Base-by-base conservation (phyloP, 805 yeast genomes). In the Cyberlindnera petersonii region DNA sequence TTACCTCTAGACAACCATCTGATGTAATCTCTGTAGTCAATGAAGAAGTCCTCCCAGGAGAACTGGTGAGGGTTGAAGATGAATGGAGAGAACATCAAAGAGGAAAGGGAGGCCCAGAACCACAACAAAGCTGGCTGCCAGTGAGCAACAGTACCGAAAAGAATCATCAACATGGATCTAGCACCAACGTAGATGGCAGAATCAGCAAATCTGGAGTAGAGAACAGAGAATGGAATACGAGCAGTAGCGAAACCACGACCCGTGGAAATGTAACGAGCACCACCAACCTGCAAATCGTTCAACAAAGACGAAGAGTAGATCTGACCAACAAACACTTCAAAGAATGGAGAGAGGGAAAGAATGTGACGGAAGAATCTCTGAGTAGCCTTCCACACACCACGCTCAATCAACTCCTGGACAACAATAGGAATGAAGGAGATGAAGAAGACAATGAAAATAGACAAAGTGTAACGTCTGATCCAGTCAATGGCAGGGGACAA, bases 51-150 rank as follows among this genome's bases (percentile, higher is more conserved):
- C 61, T 82, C 85, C 89, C 94, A 83, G 36, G 96, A 79, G 65
- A 89, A 93, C 71, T 93, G 98, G 68, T 91, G 97, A 33, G 98
- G 98, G 68, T 93, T 93, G 78, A 87, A 93, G 45, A 93, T 59
- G 64, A 91, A 88, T 56, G 98, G 98, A 34, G 98, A 82, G 53
- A 87, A 77, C 68, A 87, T 75, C 68, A 93, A 74, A 4, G 98
- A 86, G 33, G 88, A 72, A 53, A 88, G 70, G 15, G 95, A 83
- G 43, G 93, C 82, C 97, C 98, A 93, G 78, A 93, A 93, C 96
- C 97, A 93, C 48, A 91, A 65, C 53, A 93, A 71, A 30, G 97
- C 86, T 18, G 96, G 83, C 66, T 86, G 94, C 98, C 98, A 84
- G 56, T 78, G 79, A 21, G 88, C 73, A 52, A 79, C 77, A 15